Evolutionary conservation across 75 land plant genomes (phyloP), one percentile per base, ranked within the genome.

Genomic region (Cupressus sempervirens): DNA sequence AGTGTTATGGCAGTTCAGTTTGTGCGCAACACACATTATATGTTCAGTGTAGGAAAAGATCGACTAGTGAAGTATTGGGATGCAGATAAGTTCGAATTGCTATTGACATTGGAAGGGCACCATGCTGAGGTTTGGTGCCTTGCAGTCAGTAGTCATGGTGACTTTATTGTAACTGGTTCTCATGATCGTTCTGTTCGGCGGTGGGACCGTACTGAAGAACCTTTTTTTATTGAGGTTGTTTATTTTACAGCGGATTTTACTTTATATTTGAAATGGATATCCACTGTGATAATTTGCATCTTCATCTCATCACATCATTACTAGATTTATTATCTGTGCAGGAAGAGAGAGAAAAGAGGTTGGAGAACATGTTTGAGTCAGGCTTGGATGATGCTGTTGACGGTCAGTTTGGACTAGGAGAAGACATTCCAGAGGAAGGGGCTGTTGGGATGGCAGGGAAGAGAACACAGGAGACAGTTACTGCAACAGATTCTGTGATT

Each of bases 141-240:
- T 86, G 92, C 99, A 35, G 85, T 96, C 79, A 98, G 99, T 86
- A 88, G 84, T 76, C 95, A 92, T 84, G 99, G 99, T 76, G 99
- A 98, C 86, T 98, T 94, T 84, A 20, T 95, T 74, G 94, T 98
- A 75, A 96, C 99, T 46, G 99, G 99, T 83, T 98, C 99, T 38
- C 92, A 93, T 91, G 99, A 98, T 85, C 91, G 99, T 70, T 98
- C 99, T 26, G 92, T 98, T 65, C 91, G 99, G 36, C 93, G 99
- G 75, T 98, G 99, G 99, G 99, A 95, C 90, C 99, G 99, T 43
- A 98, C 99, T 75, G 97, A 95, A 73, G 99, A 96, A 84, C 96
- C 99, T 72, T 98, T 98, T 82, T 96, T 96, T 84, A 85, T 98
- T 79, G 99, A 98, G 99, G 99, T 98, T 83, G 15, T 70, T 68